Conservation (phyloP, 352 stramenopile species). For the Pythium scleroteichum region DNA sequence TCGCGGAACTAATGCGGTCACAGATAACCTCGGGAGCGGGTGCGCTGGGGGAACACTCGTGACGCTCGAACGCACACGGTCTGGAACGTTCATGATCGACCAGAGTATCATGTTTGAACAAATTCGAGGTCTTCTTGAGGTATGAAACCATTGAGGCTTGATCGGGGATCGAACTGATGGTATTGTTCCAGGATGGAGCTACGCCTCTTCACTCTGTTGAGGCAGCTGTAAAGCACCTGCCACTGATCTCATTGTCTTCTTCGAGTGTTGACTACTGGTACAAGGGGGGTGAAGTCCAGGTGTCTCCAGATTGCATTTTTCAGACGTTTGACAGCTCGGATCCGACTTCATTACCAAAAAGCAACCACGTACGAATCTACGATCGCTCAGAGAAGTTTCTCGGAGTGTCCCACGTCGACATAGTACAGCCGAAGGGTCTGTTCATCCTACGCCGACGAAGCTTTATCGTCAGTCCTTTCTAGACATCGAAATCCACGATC, state of each 20-base stretch:
- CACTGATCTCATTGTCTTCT: constrained; percentile 40
- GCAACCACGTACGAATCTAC: constrained; percentile 60
- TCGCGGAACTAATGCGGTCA: constrained; percentile 13
- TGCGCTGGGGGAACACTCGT: constrained; percentile 67
- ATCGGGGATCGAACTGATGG: not conserved
- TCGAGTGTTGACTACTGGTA: constrained; percentile 43
- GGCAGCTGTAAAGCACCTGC: constrained; percentile 53
- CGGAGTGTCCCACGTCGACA: constrained; percentile 59
- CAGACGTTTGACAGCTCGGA: constrained; percentile 10
- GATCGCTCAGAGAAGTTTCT: constrained; percentile 37
- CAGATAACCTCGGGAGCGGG: constrained; percentile 27
- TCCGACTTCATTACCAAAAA: constrained; percentile 27
- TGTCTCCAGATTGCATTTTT: constrained; percentile 36
- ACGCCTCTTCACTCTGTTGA: constrained; percentile 59
- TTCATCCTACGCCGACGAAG: constrained; percentile 68
- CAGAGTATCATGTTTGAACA: constrained; percentile 62
- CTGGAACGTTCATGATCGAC: constrained; percentile 52
- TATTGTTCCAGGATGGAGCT: constrained; percentile 32
- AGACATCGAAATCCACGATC: too few species aligned
- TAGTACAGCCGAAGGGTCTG: constrained; percentile 23
- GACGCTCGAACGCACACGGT: constrained; percentile 60
- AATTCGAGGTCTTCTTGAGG: constrained; percentile 43
- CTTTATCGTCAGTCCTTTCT: constrained; percentile 32
- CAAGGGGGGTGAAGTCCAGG: constrained; percentile 42
- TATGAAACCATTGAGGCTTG: constrained; percentile 27